Base-by-base conservation (phyloP, 2,329 filamentous ascomycete species). In the Whalleya microplaca region DNA sequence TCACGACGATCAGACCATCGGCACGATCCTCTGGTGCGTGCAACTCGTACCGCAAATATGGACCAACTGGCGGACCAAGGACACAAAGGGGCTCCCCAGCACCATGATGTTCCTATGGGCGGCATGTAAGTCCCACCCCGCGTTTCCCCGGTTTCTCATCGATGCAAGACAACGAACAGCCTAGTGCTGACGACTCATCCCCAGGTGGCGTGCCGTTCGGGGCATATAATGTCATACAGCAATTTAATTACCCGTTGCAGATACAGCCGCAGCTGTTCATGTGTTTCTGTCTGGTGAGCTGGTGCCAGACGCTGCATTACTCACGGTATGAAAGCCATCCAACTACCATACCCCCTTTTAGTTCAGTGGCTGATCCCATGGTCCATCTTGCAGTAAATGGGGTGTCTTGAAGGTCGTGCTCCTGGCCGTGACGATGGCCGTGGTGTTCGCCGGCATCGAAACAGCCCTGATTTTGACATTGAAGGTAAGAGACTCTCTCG, bases 91-190 rank as follows among this genome's bases (percentile, higher is more conserved):
- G 2, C 71, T 88, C 2, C 85, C 85, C 0, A 78, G 76, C 0
- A 64, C 71, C 19, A 88, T 88, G 84, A 81, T 87, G 75, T 82
- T 87, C 59, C 69, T 87, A 1, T 88, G 85, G 84, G 84, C 81
- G n/a, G 66, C 78, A 29, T 84, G 83, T 79, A 68, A 61, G 71
- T 51, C 40, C 43, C 19, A 6, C 43, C 19, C 9, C 43, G 45
- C 27, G 10, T 27, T 7, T 18, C 43, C 14, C 18, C 20, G 10
- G 20, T 19, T 18, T 21, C 16, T 16, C 27, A 40, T 40, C 10
- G 2, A 23, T 23, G 18, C 20, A 45, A 18, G 9, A 9, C 23
- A 9, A 27, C 23, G 23, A 27, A 27, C 23, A 27, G 27, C 4
- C 29, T 21, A 44, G n/a, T n/a, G 8, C 50, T 46, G 40, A 48